A percentile compares a stretch with the other conserved stretches of the same genome.
These are phyloP conservation scores for Oryza longistaminata DNA, from an alignment of 176 grass and related monocot species.

Conservation along the genomic window DNA sequence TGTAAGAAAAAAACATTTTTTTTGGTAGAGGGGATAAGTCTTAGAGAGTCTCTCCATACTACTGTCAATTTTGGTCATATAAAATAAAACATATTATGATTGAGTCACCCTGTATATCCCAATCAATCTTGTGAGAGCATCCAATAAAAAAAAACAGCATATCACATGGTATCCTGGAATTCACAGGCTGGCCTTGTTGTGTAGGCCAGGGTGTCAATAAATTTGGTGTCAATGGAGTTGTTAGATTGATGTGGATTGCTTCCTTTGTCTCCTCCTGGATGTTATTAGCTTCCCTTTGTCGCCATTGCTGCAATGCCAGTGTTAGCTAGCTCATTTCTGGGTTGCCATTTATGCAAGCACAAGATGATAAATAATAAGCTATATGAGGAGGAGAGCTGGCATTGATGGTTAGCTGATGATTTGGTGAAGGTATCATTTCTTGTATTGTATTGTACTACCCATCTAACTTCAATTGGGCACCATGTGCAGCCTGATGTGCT, in stretches of 20 bases:
- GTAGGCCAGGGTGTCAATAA: constrained; percentile 43
- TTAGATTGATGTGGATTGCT: constrained; percentile 33
- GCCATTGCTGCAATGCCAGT: constrained; percentile 15
- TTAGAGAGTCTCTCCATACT: constrained; percentile 30
- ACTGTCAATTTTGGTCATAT: constrained; percentile 41
- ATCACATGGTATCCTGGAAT: constrained; percentile 51
- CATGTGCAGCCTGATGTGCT: constrained; percentile 35
- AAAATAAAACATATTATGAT: constrained; percentile 37
- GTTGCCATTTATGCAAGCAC: constrained; percentile 45
- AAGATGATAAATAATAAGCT: neutral
- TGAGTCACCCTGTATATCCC: constrained; percentile 34
- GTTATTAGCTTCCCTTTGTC: constrained; percentile 46
- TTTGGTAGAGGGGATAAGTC: constrained; percentile 50
- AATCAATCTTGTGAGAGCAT: constrained; percentile 41
- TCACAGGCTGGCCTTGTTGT: constrained; percentile 38
- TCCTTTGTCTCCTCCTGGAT: constrained; percentile 21
- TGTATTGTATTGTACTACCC: neutral
- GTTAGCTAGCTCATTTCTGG: constrained; percentile 22
- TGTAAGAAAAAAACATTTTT: constrained; percentile 65
- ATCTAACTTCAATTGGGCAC: constrained; percentile 23
- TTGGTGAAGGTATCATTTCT: constrained; percentile 30
- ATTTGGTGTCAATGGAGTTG: constrained; percentile 46
- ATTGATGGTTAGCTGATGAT: constrained; percentile 20
- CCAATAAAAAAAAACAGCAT: constrained; percentile 25
- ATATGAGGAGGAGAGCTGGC: constrained; percentile 13